phyloP scores from a whole-genome alignment of 2,329 filamentous ascomycete genomes.

The Alternaria angustiovoidea region DNA sequence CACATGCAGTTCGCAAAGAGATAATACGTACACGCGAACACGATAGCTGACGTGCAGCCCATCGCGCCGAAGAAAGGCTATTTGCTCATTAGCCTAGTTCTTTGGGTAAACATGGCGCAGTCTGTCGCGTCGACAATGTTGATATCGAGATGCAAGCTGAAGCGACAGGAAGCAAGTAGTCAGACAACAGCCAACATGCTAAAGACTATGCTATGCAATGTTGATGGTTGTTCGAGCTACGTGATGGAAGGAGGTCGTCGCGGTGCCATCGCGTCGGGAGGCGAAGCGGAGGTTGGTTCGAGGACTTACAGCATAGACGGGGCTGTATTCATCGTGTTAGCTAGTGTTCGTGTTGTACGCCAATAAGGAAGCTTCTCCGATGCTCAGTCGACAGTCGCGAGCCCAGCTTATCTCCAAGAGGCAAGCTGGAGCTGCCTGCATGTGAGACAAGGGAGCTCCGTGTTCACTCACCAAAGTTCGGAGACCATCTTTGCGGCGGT shows the following conservation, averaged over 20 bases:
- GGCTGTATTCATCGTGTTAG: slow-evolving; percentile 65
- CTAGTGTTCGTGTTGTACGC: slow-evolving; percentile 25
- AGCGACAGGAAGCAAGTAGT: too few species aligned
- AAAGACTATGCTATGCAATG: too few species aligned
- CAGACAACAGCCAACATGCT: too few species aligned
- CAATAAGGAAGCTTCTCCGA: slow-evolving; percentile 9
- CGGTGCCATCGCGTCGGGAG: slow-evolving; percentile 33
- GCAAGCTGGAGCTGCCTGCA: slow-evolving; percentile 49
- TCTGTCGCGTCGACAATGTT: slow-evolving; percentile 6
- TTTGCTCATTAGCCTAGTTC: slow-evolving; percentile 33
- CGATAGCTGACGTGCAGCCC: slow-evolving; percentile 93
- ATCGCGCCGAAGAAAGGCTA: slow-evolving; percentile 96
- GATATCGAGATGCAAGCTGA: too few species aligned
- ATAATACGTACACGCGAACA: slow-evolving; percentile 76
- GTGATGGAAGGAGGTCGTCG: slow-evolving; percentile 20
- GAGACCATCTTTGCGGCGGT: slow-evolving; percentile 70
- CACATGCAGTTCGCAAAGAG: too few species aligned
- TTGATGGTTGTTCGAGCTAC: slow-evolving; percentile 5
- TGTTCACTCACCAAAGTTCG: slow-evolving; percentile 78
- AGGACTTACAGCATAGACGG: slow-evolving; percentile 96
- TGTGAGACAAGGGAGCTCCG: slow-evolving; percentile 39
- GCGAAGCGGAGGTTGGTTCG: slow-evolving; percentile 29
- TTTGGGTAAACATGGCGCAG: slow-evolving; percentile 4
- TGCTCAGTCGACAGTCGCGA: slow-evolving; percentile 27
- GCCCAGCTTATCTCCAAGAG: slow-evolving; percentile 47